These are phyloP conservation scores for Zygosaccharomyces sapae DNA, from an alignment of 1,139 yeast species.

Conservation along the genomic window DNA sequence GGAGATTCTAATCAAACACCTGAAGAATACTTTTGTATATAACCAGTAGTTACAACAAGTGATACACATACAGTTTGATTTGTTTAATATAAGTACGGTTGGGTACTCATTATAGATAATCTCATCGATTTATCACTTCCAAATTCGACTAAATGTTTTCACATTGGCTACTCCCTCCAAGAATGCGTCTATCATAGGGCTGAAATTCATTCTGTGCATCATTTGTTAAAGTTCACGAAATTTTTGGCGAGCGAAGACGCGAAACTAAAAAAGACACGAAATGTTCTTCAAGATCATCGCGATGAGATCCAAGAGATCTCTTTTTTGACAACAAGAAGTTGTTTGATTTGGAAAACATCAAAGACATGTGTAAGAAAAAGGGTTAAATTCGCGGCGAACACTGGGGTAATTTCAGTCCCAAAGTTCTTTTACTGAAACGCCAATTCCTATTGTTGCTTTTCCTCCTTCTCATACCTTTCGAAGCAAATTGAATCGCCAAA, in stretches of 20 bases:
- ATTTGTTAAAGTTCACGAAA: conserved; percentile 12
- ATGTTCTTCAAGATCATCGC: conserved; percentile 1
- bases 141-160: neutral
- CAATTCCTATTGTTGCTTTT: neutral
- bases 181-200: neutral
- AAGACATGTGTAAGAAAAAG: neutral
- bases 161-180: neutral
- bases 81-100: neutral
- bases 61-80: no score
- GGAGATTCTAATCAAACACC: conserved; percentile 75
- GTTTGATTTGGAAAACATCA: neutral
- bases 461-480: neutral
- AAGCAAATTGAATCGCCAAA: neutral
- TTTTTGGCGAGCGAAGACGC: conserved; percentile 8
- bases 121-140: neutral
- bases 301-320: conserved; percentile 1
- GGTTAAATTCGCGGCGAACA: neutral
- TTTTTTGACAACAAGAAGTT: neutral
- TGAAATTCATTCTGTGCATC: conserved; percentile 1
- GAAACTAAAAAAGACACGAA: conserved; percentile 10
- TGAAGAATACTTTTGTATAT: no score
- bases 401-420: neutral
- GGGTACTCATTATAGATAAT: neutral
- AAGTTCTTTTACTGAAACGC: conserved; percentile 3
- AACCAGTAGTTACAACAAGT: no score